Evolutionary conservation across 2,329 filamentous ascomycete genomes (phyloP).

Genomic region (Colletotrichum australisinense): DNA sequence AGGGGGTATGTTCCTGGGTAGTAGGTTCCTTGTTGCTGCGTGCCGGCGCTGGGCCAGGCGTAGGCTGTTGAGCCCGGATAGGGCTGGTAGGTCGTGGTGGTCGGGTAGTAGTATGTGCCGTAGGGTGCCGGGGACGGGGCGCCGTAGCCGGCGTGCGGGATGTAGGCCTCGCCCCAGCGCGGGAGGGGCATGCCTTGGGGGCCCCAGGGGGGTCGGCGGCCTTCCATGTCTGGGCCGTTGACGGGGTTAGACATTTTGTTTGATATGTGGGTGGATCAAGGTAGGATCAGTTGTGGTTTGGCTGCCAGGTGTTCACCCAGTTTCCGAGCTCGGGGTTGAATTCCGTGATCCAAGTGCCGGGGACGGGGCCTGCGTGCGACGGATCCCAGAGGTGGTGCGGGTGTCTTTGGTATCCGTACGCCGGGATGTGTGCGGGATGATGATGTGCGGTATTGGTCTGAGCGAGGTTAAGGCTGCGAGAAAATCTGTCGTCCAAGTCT

Average conservation of each 20-base stretch:
- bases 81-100: slow-evolving; percentile 39
- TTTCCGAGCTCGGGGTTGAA: slow-evolving; percentile 21
- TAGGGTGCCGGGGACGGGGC: neutral
- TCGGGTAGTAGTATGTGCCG: slow-evolving; percentile 38
- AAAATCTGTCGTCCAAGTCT: neutral
- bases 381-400: slow-evolving; percentile 40
- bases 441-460: neutral
- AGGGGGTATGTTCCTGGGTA: slow-evolving; percentile 36
- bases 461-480: neutral
- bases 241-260: slow-evolving; percentile 46
- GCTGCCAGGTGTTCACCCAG: slow-evolving; percentile 51
- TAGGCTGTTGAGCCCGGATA: slow-evolving; percentile 24
- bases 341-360: slow-evolving; percentile 46
- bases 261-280: neutral
- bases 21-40: neutral
- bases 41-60: slow-evolving; percentile 22
- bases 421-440: neutral
- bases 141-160: slow-evolving; percentile 45
- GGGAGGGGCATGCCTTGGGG: slow-evolving; percentile 45
- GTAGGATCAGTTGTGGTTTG: slow-evolving; percentile 7
- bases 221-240: slow-evolving; percentile 50
- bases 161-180: slow-evolving; percentile 51
- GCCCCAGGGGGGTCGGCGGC: slow-evolving; percentile 45
- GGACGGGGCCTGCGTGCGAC: slow-evolving; percentile 43
- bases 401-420: neutral